Base-by-base conservation (phyloP, 345 rosid genomes). In the Pseudoturritis turrita region DNA sequence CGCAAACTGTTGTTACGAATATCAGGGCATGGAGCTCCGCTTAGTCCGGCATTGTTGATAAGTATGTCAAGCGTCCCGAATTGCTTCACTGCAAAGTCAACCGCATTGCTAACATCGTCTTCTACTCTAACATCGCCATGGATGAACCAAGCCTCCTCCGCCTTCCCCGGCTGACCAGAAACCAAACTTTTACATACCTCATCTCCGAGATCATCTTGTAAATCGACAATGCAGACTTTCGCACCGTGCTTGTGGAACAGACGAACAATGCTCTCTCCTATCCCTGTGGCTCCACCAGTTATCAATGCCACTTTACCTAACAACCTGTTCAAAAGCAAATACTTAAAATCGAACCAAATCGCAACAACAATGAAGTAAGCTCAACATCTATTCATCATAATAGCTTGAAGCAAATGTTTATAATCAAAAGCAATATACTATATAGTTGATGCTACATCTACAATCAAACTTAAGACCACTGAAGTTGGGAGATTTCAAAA, bases 271-370 rank as follows among this genome's bases (percentile, higher is more conserved):
- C 89, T 85, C 81, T 94, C 97, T 15, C 98, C 98, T 40, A 94
- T 91, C 51, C 98, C 98, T 13, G 80, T 66, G 39, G 96, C 92
- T 82, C 92, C 98, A 56, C 98, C 95, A 0, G 96, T 91, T 35
- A 94, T 78, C 74, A 91, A 62, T 41, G 97, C 95, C 22, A 91
- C 92, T 77, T 88, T 86, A 71, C 92, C 96, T 9, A 64, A 72
- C 31, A 94, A 78, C 77, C 96, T 93, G 64, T 46, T 43, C 53
- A 41, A 56, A 23, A 37, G 26, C 13, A 55, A 67, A 11, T 26
- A 50, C 37, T 19, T 51, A 15, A 17, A 13, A 62, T 6, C 1
- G 11, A 41, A 5, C 36, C 44, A 33, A 46, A 49, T 21, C 33
- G n/a, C n/a, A n/a, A n/a, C n/a, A n/a, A n/a, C n/a, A n/a, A n/a